A percentile compares a stretch with the other conserved stretches of the same genome.
These are phyloP conservation scores for Phaeophleospora eucalypticola DNA, from an alignment of 2,329 filamentous ascomycete genomes.

Conservation along the genomic window DNA sequence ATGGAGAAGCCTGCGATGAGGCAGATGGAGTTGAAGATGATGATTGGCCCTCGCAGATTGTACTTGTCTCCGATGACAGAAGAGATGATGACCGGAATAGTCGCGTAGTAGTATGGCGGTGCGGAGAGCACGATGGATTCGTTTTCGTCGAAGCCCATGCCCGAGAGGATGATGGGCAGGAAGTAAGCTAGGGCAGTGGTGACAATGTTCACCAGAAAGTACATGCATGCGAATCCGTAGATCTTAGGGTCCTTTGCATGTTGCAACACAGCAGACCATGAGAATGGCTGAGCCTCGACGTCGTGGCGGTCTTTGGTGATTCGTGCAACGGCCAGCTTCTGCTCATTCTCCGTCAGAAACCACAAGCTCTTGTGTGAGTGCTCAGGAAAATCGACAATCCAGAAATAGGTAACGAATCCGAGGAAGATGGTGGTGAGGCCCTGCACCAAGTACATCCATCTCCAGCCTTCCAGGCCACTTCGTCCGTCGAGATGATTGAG, in stretches of 20 bases:
- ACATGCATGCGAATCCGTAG: constrained; percentile 61
- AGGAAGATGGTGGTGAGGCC: constrained; percentile 57
- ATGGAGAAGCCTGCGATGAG: constrained; percentile 62
- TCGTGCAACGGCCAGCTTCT: constrained; percentile 52
- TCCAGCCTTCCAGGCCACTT: constrained; percentile 58
- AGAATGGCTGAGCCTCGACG: constrained; percentile 53
- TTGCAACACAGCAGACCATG: constrained; percentile 51
- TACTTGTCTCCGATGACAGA: constrained; percentile 60
- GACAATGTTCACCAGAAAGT: constrained; percentile 64
- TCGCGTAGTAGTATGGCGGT: constrained; percentile 65
- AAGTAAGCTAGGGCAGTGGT: constrained; percentile 64
- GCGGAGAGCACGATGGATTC: constrained; percentile 58
- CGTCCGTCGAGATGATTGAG: constrained; percentile 60
- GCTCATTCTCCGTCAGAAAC: constrained; percentile 57
- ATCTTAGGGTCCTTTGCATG: constrained; percentile 59
- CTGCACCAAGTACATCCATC: constrained; percentile 67
- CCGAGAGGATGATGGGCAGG: constrained; percentile 47
- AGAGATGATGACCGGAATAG: constrained; percentile 60
- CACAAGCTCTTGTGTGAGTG: constrained; percentile 52
- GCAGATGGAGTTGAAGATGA: constrained; percentile 60
- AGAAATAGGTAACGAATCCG: constrained; percentile 61
- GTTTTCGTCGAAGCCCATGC: constrained; percentile 44
- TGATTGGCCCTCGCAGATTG: constrained; percentile 58
- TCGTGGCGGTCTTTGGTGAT: constrained; percentile 61
- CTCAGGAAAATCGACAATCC: constrained; percentile 68